Evolutionary conservation across 2,329 filamentous ascomycete genomes (phyloP), one percentile per base, ranked within the genome.

Genomic region (Fusarium verticillioides): DNA sequence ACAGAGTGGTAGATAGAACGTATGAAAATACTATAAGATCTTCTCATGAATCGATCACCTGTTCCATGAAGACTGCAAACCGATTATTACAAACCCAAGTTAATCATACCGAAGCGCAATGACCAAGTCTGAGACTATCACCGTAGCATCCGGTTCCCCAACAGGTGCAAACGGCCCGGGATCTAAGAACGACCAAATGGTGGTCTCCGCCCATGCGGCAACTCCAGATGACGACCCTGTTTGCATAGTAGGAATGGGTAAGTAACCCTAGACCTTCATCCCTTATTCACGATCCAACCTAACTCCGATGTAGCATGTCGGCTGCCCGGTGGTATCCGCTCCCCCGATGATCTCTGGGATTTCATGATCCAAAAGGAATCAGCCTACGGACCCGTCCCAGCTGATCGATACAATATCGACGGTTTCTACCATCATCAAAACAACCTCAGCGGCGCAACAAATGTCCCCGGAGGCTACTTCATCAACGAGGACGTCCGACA

Each of bases 111-210:
- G 12, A 50, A 30, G 0, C 19, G 7, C 21, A 16, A 50, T 50
- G 47, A 23, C 34, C 15, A 36, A 36, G 30, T 34, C 30, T 8
- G 47, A 50, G 5, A 23, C 30, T 23, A 50, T 50, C 15, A 34
- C 30, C 47, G 16, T 23, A 19, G 15, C 10, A 3, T 34, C 47
- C 5, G 0, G 3, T 11, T 23, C 30, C 9, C 47, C 2, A 23
- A 2, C 7, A 34, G 21, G 10, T 5, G 30, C 0, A 5, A 7
- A 10, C 11, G 16, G 3, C 1, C 10, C 1, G 30, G 8, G 21
- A n/a, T 23, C 47, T 19, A 5, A 13, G 2, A 34, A 0, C 11
- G 2, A 23, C 21, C 21, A 50, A 7, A 50, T 7, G 0, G 4
- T 32, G 16, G 13, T 23, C 21, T 23, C 8, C 23, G 5, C 5